phyloP scores from a whole-genome alignment of 75 land plant species.

The Pseudotsuga menziesii region DNA sequence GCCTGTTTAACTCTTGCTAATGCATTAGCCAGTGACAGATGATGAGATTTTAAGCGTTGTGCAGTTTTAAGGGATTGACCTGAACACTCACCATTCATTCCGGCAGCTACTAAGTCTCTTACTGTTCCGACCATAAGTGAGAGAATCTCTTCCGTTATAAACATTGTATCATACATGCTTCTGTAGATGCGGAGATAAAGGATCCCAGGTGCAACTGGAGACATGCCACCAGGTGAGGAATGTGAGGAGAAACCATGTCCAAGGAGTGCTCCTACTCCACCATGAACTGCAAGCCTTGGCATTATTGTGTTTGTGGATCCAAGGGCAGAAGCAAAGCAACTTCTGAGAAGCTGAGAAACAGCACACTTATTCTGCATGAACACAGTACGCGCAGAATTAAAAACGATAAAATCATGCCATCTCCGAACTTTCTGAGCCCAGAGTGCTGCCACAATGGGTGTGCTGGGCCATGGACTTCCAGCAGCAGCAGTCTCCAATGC shows the following conservation, averaged over 20 bases:
- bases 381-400: conserved; percentile 63
- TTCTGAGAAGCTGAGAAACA: conserved; percentile 67
- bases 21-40: conserved; percentile 53
- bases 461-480: conserved; percentile 84
- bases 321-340: conserved; percentile 74
- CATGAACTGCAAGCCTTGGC: conserved; percentile 22
- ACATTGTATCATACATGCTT: conserved; percentile 57
- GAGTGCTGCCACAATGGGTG: conserved; percentile 87
- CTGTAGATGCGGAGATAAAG: conserved; percentile 68
- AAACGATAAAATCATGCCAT: conserved; percentile 82
- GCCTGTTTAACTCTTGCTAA: conserved; percentile 57
- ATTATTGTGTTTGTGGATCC: conserved; percentile 30
- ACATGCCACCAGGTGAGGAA: conserved; percentile 38
- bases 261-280: conserved; percentile 86
- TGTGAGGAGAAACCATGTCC: conserved; percentile 77
- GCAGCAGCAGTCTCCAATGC: conserved; percentile 72
- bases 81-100: conserved; percentile 13
- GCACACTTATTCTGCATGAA: conserved; percentile 78
- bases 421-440: conserved; percentile 90
- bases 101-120: conserved; percentile 46
- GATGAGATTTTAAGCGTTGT: conserved; percentile 31
- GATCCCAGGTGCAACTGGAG: conserved; percentile 81
- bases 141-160: conserved; percentile 69
- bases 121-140: conserved; percentile 63
- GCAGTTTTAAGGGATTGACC: conserved; percentile 36